Conservation (phyloP, 2,329 filamentous ascomycete species). For the Aplosporella prunicola region DNA sequence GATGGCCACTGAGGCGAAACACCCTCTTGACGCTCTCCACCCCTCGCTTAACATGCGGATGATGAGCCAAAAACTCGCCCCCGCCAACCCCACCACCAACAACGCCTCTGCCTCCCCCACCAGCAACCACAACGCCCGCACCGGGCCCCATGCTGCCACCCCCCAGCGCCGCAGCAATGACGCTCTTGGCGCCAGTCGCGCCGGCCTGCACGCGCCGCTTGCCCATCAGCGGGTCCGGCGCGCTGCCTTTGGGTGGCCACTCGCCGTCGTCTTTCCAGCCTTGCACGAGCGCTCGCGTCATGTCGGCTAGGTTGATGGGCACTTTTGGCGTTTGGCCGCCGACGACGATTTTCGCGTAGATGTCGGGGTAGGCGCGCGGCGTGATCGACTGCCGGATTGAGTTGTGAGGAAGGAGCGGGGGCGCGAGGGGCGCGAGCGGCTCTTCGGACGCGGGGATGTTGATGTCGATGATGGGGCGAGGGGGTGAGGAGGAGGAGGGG, state of each 20-base stretch:
- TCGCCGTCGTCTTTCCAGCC: constrained; percentile 92
- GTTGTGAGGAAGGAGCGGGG: constrained; percentile 63
- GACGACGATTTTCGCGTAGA: constrained; percentile 82
- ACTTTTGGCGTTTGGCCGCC: constrained; percentile 73
- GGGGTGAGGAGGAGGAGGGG: constrained; percentile 6
- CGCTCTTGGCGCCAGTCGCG: constrained; percentile 28
- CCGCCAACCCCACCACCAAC: constrained; percentile 9
- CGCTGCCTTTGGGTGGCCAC: constrained; percentile 64
- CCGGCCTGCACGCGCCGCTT: neutral
- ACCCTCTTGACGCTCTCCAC: constrained; percentile 38
- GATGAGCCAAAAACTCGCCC: constrained; percentile 24
- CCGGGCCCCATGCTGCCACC: constrained; percentile 2
- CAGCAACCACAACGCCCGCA: constrained; percentile 7
- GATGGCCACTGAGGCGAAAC: constrained; percentile 27
- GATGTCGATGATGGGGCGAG: neutral
- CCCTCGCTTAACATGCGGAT: constrained; percentile 34
- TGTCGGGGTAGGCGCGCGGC: constrained; percentile 63
- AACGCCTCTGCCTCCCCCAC: constrained; percentile 3
- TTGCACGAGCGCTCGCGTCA: constrained; percentile 70
- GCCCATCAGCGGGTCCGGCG: constrained; percentile 37
- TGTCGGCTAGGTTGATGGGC: constrained; percentile 76
- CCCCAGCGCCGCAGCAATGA: constrained; percentile 11
- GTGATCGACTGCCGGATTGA: constrained; percentile 69
- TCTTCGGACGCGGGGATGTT: constrained; percentile 10
- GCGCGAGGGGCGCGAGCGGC: constrained; percentile 57